These are phyloP conservation scores for Sphagnum magellanicum DNA, from an alignment of 228 moss, liverwort and hornwort species.

Conservation along the genomic window DNA sequence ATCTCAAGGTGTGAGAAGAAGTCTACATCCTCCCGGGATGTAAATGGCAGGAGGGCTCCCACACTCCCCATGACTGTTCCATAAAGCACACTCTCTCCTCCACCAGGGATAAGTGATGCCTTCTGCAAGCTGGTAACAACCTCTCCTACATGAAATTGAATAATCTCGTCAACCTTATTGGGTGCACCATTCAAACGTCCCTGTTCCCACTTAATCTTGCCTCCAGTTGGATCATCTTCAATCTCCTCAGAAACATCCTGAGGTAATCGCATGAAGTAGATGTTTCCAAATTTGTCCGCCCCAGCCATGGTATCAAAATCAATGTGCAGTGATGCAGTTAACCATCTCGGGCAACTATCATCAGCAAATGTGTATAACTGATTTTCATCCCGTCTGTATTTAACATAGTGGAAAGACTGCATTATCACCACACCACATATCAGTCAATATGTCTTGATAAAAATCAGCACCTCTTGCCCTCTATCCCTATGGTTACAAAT, in stretches of 20 bases:
- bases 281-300: conserved; percentile 97
- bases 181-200: conserved; percentile 98
- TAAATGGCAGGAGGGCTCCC: conserved; percentile 86
- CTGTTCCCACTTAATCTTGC: conserved; percentile 99
- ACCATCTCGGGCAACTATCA: conserved; percentile 98
- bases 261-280: conserved; percentile 95
- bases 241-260: conserved; percentile 99
- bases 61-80: conserved; percentile 98
- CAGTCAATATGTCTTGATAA: too few relatives aligned
- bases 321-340: conserved; percentile 91
- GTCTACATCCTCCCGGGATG: conserved; percentile 95
- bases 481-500: neutral
- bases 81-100: conserved; percentile 87
- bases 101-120: conserved; percentile 94
- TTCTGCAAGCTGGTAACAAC: conserved; percentile 95
- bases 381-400: conserved; percentile 96
- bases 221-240: conserved; percentile 98
- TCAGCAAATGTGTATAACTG: conserved; percentile 97
- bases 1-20: conserved; percentile 99
- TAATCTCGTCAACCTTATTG: conserved; percentile 97
- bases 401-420: conserved; percentile 99
- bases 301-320: conserved; percentile 99
- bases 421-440: neutral
- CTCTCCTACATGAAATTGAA: conserved; percentile 97
- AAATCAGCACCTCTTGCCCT: neutral